Percentiles rank a stretch among this genome's conserved stretches.
phyloP scores from a whole-genome alignment of 495 filamentous ascomycete species.

The Aspergillus biplanus region DNA sequence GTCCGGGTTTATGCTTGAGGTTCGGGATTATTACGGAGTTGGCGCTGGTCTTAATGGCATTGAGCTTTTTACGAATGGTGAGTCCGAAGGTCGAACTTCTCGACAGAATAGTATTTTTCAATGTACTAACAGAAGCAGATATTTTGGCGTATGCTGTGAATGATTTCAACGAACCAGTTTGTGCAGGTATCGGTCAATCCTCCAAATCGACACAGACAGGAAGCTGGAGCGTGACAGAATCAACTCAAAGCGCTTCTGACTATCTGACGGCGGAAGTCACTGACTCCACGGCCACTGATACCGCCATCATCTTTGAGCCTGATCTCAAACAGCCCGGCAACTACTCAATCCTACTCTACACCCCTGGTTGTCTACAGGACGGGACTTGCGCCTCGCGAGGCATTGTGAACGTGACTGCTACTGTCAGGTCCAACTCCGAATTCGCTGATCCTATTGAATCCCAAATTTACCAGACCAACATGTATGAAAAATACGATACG shows the following conservation, averaged over 20 bases:
- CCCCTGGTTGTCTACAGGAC: slow-evolving; percentile 85
- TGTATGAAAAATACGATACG: slow-evolving; percentile 91
- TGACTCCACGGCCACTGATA: slow-evolving; percentile 52
- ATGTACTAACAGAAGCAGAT: slow-evolving; percentile 49
- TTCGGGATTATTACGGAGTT: slow-evolving; percentile 80
- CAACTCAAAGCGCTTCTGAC: slow-evolving; percentile 64
- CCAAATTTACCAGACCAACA: slow-evolving; percentile 81
- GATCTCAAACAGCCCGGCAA: slow-evolving; percentile 88
- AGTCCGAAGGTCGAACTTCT: slow-evolving; percentile 18
- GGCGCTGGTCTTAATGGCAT: slow-evolving; percentile 89
- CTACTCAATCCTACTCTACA: slow-evolving; percentile 86
- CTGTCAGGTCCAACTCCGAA: slow-evolving; percentile 57
- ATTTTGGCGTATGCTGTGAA: slow-evolving; percentile 83
- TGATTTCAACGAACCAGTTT: slow-evolving; percentile 86
- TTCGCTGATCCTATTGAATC: slow-evolving; percentile 45
- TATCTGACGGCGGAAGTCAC: slow-evolving; percentile 74
- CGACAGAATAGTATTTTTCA: background rate
- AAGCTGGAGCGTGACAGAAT: slow-evolving; percentile 69
- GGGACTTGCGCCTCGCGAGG: slow-evolving; percentile 75
- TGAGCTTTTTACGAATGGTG: slow-evolving; percentile 81
- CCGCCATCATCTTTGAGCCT: slow-evolving; percentile 75
- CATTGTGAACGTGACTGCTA: slow-evolving; percentile 76
- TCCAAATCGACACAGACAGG: slow-evolving; percentile 71
- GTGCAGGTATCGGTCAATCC: slow-evolving; percentile 64
- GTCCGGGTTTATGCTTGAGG: slow-evolving; percentile 83